Base-by-base conservation (phyloP, 2,329 filamentous ascomycete genomes). In the Massarina eburnea region DNA sequence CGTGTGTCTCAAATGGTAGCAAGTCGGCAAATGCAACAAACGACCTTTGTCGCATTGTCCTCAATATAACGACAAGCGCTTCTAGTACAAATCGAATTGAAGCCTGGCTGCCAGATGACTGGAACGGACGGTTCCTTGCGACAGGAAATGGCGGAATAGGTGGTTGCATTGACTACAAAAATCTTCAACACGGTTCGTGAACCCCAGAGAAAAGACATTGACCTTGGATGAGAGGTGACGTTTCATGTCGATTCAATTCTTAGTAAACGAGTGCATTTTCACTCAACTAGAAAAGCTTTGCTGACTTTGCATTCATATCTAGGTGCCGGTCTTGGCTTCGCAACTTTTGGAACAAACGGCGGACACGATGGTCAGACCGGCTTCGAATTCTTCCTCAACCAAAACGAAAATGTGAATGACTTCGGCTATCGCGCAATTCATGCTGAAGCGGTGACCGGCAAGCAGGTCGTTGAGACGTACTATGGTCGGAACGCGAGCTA, bases 231-330 rank as follows among this genome's bases (percentile, higher is more conserved):
- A n/a, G n/a, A n/a, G n/a, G n/a, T n/a, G n/a, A n/a, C n/a, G n/a
- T n/a, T n/a, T n/a, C n/a, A n/a, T n/a, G n/a, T n/a, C n/a, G n/a
- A n/a, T n/a, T n/a, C n/a, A n/a, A n/a, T n/a, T n/a, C n/a, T n/a
- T n/a, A n/a, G n/a, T n/a, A n/a, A n/a, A n/a, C n/a, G n/a, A n/a
- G n/a, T n/a, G n/a, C n/a, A n/a, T n/a, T n/a, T n/a, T n/a, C n/a
- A n/a, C n/a, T n/a, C n/a, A 73, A 73, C 39, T 74, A 67, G 68
- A 64, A 67, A 2, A 73, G 74, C 46, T 76, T 77, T 72, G 41
- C 17, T 27, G n/a, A 43, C 18, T 15, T 34, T n/a, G n/a, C n/a
- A n/a, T n/a, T n/a, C n/a, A n/a, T n/a, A n/a, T n/a, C n/a, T n/a
- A n/a, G n/a, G 39, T 3, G 44, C 39, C n/a, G 40, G 35, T 2